Conservation (phyloP, 2,329 filamentous ascomycete species). For the Pleurostoma richardsiae region DNA sequence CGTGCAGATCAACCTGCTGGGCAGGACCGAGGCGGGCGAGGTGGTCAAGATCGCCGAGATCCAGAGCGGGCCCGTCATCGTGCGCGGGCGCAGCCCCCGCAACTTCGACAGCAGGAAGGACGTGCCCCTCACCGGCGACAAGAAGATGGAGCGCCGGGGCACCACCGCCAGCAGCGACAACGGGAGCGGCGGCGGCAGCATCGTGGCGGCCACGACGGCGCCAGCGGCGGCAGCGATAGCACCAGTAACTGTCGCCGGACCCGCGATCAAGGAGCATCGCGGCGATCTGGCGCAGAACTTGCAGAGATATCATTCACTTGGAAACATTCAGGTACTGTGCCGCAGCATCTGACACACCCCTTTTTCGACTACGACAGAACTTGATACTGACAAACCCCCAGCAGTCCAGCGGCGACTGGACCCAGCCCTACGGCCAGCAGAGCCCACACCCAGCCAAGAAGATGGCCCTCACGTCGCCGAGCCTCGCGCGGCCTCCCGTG, state of each 20-base stretch:
- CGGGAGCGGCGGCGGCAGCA: no score
- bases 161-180: slow-evolving; percentile 28
- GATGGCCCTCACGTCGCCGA: slow-evolving; percentile 43
- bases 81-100: slow-evolving; percentile 83
- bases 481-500: slow-evolving; percentile 45
- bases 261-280: slow-evolving; percentile 6
- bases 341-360: not conserved
- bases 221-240: not conserved
- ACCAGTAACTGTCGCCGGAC: slow-evolving; percentile 1
- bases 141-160: slow-evolving; percentile 38
- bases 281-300: slow-evolving; percentile 17
- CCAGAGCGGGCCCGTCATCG: slow-evolving; percentile 88
- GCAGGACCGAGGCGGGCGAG: slow-evolving; percentile 64
- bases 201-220: slow-evolving; percentile 22
- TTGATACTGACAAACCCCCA: slow-evolving; percentile 11
- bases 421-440: slow-evolving; percentile 28
- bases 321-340: slow-evolving; percentile 24
- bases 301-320: slow-evolving; percentile 24
- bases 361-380: not conserved
- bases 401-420: slow-evolving; percentile 39
- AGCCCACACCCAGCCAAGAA: slow-evolving; percentile 47
- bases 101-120: slow-evolving; percentile 94
- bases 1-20: slow-evolving; percentile 78
- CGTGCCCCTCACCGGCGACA: slow-evolving; percentile 62
- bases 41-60: slow-evolving; percentile 75